Evolutionary conservation across 371 early-diverging fungal species (phyloP).

Genomic region (Mucor circinelloides): DNA sequence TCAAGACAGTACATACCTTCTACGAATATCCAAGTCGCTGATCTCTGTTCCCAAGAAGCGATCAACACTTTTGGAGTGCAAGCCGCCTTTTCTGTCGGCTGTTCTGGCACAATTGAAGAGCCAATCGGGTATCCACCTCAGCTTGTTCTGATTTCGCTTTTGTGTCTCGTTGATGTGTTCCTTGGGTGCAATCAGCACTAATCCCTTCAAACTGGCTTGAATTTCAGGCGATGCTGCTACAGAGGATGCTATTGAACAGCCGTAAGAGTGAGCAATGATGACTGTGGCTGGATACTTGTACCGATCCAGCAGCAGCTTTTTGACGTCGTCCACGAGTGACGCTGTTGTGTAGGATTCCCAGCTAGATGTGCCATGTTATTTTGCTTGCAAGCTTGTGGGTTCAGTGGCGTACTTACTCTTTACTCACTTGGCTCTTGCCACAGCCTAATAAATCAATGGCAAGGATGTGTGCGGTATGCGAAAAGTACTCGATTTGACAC

Average conservation of each 20-base stretch:
- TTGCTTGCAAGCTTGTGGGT: not conserved
- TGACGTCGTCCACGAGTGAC: slow-evolving; percentile 58
- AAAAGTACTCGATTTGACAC: slow-evolving; percentile 69
- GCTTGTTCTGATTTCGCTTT: slow-evolving; percentile 28
- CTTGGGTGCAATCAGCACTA: slow-evolving; percentile 69
- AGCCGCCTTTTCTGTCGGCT: slow-evolving; percentile 66
- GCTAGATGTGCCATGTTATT: slow-evolving; percentile 28
- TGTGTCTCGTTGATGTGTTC: slow-evolving; percentile 54
- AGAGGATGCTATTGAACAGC: slow-evolving; percentile 62
- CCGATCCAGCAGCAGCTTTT: slow-evolving; percentile 51
- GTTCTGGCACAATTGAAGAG: slow-evolving; percentile 56
- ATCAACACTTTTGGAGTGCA: slow-evolving; percentile 60
- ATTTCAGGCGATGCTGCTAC: slow-evolving; percentile 48
- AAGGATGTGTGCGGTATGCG: slow-evolving; percentile 66
- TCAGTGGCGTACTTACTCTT: slow-evolving; percentile 36
- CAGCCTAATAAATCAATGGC: slow-evolving; percentile 72
- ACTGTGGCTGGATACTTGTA: slow-evolving; percentile 64
- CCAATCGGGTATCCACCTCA: slow-evolving; percentile 59
- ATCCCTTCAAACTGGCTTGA: slow-evolving; percentile 46
- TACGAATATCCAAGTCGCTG: slow-evolving; percentile 37
- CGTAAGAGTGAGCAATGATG: slow-evolving; percentile 73
- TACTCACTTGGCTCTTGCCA: slow-evolving; percentile 61
- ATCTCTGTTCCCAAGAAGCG: slow-evolving; percentile 56
- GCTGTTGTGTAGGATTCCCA: slow-evolving; percentile 60
- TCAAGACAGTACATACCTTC: slow-evolving; percentile 35